Evolutionary conservation across 331 rosid genomes (phyloP), one percentile per base, ranked within the genome.

Genomic region (Rhamnella rubrinervis): DNA sequence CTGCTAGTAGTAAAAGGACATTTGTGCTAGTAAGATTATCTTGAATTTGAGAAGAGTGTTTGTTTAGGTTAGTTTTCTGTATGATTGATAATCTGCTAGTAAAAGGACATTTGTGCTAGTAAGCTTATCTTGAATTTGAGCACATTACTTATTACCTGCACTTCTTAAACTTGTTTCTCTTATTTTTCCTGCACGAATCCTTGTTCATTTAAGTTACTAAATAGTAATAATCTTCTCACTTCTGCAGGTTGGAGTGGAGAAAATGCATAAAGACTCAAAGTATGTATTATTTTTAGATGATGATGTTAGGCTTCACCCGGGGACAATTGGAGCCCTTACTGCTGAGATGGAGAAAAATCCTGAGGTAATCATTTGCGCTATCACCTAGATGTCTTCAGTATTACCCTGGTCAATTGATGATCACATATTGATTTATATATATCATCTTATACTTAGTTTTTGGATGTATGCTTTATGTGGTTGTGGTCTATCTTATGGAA

Each of bases 231-330:
- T 44, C 63, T 31, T 31, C 35, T 31, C 35, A 31, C 35, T 65
- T 71, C 73, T 69, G 63, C 85, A 95, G 99, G 83, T 91, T 78
- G 99, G 99, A 71, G 96, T 95, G 72, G 93, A 89, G 77, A 68
- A 72, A 70, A 95, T 95, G 96, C 91, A 91, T 60, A 89, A 87
- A 74, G 92, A 82, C 66, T 85, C 76, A 81, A 95, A 91, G 71
- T 95, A 91, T 81, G 90, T 95, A 46, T 71, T 95, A 53, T 91
- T 95, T 84, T 77, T 95, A 85, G 99, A 95, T 82, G 99, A 95
- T 39, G 99, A 95, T 76, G 92, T 95, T 63, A 86, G 96, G 86
- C 77, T 95, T 50, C 99, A 95, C 84, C 99, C 99, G 71, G 99
- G 99, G 67, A 80, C 99, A 66, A 87, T 95, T 68, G 99, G 99